Base-by-base conservation (phyloP, 495 filamentous ascomycete genomes). In the Aspergillus mulundensis region DNA sequence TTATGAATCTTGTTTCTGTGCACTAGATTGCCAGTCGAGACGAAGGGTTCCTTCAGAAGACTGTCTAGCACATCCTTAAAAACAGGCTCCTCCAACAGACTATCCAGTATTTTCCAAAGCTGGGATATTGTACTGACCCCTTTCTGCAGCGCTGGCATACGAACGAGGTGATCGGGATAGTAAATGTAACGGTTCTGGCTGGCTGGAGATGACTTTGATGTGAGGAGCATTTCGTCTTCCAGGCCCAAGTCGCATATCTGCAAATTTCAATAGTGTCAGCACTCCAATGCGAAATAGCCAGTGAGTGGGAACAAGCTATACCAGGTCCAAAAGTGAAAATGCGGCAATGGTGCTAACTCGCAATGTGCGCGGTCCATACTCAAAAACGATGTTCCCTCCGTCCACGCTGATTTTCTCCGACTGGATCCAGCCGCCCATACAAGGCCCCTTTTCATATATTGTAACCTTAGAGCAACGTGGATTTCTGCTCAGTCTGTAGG, bases 161-260 rank as follows among this genome's bases (percentile, higher is more conserved):
- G 77, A 41, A 94, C 89, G 24, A 99, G 81, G 62, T 85, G 90
- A 65, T 97, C 88, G 4, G 91, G 90, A 62, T 95, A 96, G 77
- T 96, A 97, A 47, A 98, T 80, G 66, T 81, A 98, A n/a, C 90
- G 87, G 58, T 86, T 86, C 50, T 65, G 64, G 12, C 82, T 76
- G 6, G 78, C 79, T 0, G 73, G 74, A 1, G 75, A 74, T 28
- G 61, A 64, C 48, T 76, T 82, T 21, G 65, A 57, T 7, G 80
- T 84, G 38, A 76, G 66, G n/a, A 89, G 60, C n/a, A 94, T 57
- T 56, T 90, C 76, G 43, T 84, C 62, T 16, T 75, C 61, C 44
- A 98, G 68, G 12, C 70, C 77, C 16, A 97, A 71, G 11, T 83
- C 75, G 32, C 72, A 60, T 44, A 94, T 73, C 91, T 95, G 57